These are phyloP conservation scores for Penicillium paxilli DNA, from an alignment of 495 filamentous ascomycete species.

Conservation along the genomic window DNA sequence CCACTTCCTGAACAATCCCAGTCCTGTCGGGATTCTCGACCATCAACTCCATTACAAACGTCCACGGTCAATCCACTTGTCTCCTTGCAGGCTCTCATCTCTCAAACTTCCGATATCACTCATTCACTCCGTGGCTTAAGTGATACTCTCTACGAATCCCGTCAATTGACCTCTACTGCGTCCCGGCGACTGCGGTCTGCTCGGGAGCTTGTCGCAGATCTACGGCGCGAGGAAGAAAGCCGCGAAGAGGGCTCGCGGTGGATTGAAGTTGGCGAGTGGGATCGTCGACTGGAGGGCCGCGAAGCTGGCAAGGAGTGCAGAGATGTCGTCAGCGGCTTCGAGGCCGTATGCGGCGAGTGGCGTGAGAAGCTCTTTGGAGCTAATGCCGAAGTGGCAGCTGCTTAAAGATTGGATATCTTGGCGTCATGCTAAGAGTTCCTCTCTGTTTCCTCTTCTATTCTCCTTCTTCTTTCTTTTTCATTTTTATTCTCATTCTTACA, in stretches of 20 bases:
- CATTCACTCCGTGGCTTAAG: constrained; percentile 78
- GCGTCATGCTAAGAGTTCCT: too few relatives aligned
- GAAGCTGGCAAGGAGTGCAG: constrained; percentile 78
- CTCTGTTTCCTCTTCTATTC: too few relatives aligned
- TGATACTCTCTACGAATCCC: constrained; percentile 93
- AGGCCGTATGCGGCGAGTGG: constrained; percentile 73
- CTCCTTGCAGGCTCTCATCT: constrained; percentile 52
- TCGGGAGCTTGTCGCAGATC: constrained; percentile 77
- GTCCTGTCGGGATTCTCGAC: constrained; percentile 48
- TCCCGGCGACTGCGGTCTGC: constrained; percentile 72
- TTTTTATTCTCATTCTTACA: background rate
- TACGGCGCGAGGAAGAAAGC: constrained; percentile 77
- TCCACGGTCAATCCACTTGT: constrained; percentile 47
- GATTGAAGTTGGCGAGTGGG: constrained; percentile 80
- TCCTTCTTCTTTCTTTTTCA: background rate
- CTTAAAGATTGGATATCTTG: constrained; percentile 22
- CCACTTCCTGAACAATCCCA: constrained; percentile 53
- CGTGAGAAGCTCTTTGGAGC: constrained; percentile 55
- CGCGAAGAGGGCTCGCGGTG: constrained; percentile 78
- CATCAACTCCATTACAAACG: constrained; percentile 34
- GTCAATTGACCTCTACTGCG: constrained; percentile 79
- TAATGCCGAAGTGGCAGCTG: constrained; percentile 37
- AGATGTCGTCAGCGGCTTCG: constrained; percentile 89
- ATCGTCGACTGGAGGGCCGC: constrained; percentile 66
- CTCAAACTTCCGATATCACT: constrained; percentile 72